These are phyloP conservation scores for Globisporangium spinosum DNA, from an alignment of 352 stramenopile species.

Conservation along the genomic window DNA sequence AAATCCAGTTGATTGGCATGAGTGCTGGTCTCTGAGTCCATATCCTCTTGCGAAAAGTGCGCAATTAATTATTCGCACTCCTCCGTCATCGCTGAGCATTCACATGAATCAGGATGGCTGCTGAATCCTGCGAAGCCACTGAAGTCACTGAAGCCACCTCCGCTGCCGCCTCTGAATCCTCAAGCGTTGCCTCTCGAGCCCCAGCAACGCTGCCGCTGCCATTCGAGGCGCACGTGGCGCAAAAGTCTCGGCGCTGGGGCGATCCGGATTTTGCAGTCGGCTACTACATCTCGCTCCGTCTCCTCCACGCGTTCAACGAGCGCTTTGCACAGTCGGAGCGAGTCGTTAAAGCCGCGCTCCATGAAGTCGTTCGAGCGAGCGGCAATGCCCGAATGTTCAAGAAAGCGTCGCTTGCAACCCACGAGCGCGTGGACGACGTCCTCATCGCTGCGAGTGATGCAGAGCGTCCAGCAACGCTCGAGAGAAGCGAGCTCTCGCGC, in stretches of 20 bases:
- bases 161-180: too few relatives aligned
- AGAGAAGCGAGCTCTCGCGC: not conserved
- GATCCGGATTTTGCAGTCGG: slow-evolving; percentile 1
- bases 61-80: not conserved
- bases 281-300: slow-evolving; percentile 9
- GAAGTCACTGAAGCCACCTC: not conserved
- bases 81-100: too few relatives aligned
- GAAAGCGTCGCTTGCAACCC: not conserved
- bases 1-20: too few relatives aligned
- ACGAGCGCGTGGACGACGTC: slow-evolving; percentile 1
- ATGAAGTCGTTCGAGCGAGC: not conserved
- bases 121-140: not conserved
- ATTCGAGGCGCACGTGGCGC: slow-evolving; percentile 7
- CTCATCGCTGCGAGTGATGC: not conserved
- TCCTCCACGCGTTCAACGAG: slow-evolving; percentile 1
- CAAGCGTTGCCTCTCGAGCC: not conserved
- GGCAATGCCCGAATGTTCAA: slow-evolving; percentile 14
- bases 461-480: not conserved
- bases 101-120: not conserved
- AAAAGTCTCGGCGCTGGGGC: not conserved
- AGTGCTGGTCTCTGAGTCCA: not conserved
- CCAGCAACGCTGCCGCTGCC: not conserved
- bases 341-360: not conserved
- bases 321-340: not conserved
- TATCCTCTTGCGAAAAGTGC: not conserved